phyloP scores from a whole-genome alignment of 2,329 filamentous ascomycete genomes.

The Arthroderma sp. region DNA sequence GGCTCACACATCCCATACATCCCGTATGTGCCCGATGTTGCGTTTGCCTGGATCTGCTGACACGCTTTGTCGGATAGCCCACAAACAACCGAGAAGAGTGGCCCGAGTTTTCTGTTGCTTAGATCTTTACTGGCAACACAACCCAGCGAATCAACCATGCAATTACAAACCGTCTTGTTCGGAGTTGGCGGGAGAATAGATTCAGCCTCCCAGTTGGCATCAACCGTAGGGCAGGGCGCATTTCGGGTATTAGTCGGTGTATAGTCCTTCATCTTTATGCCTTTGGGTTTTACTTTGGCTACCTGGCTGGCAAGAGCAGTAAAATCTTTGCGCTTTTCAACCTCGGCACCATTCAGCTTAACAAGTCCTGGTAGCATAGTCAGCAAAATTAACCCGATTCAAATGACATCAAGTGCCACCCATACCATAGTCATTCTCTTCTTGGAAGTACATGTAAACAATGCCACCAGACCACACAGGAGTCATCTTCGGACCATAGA shows the following conservation, averaged over 20 bases:
- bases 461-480: slow-evolving; percentile 87
- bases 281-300: slow-evolving; percentile 51
- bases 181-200: slow-evolving; percentile 64
- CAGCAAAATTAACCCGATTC: slow-evolving; percentile 5
- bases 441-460: slow-evolving; percentile 97
- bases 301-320: slow-evolving; percentile 57
- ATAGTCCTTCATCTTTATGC: slow-evolving; percentile 56
- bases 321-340: slow-evolving; percentile 62
- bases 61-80: slow-evolving; percentile 27
- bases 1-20: slow-evolving; percentile 34
- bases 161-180: slow-evolving; percentile 65
- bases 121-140: slow-evolving; percentile 54
- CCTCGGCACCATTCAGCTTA: slow-evolving; percentile 52
- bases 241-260: slow-evolving; percentile 56
- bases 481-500: slow-evolving; percentile 73
- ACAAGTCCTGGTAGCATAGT: slow-evolving; percentile 18
- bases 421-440: slow-evolving; percentile 73
- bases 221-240: slow-evolving; percentile 52
- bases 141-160: slow-evolving; percentile 63
- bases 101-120: slow-evolving; percentile 44
- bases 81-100: slow-evolving; percentile 48
- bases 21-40: slow-evolving; percentile 30
- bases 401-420: slow-evolving; percentile 1
- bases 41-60: slow-evolving; percentile 26
- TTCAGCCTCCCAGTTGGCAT: slow-evolving; percentile 55